These are phyloP conservation scores for Rhynchospora tenuis DNA, from an alignment of 176 grass and related monocot species.

Conservation along the genomic window DNA sequence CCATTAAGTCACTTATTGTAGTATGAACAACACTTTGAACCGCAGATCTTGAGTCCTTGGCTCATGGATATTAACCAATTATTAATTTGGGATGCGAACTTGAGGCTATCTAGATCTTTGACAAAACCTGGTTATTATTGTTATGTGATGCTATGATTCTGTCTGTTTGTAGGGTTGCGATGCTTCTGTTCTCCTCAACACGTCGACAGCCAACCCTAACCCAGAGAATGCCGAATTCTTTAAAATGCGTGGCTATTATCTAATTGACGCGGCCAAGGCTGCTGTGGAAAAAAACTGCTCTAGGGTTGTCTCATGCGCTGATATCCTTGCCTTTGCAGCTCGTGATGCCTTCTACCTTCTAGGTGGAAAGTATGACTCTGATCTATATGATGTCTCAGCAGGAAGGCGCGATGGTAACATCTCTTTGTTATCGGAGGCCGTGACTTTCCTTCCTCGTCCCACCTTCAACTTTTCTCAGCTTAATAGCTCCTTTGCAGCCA, in stretches of 20 bases:
- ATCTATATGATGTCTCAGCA: constrained; percentile 23
- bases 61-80: not conserved
- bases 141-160: not conserved
- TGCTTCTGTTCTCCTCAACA: not conserved
- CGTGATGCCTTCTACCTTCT: constrained; percentile 20
- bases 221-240: constrained; percentile 33
- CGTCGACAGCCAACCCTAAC: not conserved
- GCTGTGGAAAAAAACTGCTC: constrained; percentile 28
- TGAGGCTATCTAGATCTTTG: too few species aligned
- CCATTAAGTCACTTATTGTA: too few species aligned
- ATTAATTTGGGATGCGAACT: too few species aligned
- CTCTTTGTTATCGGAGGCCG: constrained; percentile 25
- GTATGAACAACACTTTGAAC: too few species aligned
- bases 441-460: constrained; percentile 29
- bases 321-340: not conserved
- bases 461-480: constrained; percentile 29
- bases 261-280: constrained; percentile 30
- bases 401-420: constrained; percentile 36
- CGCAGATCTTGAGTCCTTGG: not conserved
- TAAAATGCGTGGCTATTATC: constrained; percentile 33
- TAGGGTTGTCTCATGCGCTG: constrained; percentile 7
- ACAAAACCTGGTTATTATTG: not conserved
- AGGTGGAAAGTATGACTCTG: constrained; percentile 7
- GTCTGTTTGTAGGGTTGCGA: constrained; percentile 25
- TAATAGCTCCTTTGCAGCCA: constrained; percentile 37